A percentile compares a stretch with the other conserved stretches of the same genome.
Conservation (phyloP, 2,329 filamentous ascomycete genomes). For the Aureobasidium zeae region DNA sequence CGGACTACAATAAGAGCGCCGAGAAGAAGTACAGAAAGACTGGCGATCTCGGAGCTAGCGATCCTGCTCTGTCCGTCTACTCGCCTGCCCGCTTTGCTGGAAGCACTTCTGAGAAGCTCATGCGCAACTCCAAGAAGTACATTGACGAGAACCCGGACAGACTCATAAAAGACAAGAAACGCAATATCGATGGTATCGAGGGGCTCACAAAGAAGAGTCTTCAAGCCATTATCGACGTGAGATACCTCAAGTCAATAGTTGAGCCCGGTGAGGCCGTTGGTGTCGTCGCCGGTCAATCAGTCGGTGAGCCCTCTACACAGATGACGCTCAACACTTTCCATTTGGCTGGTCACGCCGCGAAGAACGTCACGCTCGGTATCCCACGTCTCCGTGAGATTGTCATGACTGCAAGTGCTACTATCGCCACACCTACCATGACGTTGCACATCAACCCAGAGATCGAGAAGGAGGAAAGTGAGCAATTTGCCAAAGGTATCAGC, state of each 20-base stretch:
- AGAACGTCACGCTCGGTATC: slow-evolving; percentile 98
- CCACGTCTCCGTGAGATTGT: slow-evolving; percentile 93
- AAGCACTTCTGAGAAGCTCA: slow-evolving; percentile 83
- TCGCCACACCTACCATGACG: slow-evolving; percentile 87
- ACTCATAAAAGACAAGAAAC: slow-evolving; percentile 52
- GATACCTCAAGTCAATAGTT: slow-evolving; percentile 84
- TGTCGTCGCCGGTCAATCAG: slow-evolving; percentile 90
- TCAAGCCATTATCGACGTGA: slow-evolving; percentile 76
- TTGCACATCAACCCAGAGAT: slow-evolving; percentile 67
- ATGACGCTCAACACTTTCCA: slow-evolving; percentile 99
- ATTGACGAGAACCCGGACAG: slow-evolving; percentile 63
- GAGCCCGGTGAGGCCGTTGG: slow-evolving; percentile 95
- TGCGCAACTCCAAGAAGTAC: slow-evolving; percentile 61
- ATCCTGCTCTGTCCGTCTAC: slow-evolving; percentile 65
- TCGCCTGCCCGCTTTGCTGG: slow-evolving; percentile 71
- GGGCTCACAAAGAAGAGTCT: slow-evolving; percentile 59
- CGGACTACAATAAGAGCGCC: slow-evolving; percentile 51
- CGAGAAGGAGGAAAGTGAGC: slow-evolving; percentile 56
- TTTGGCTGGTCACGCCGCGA: slow-evolving; percentile 93
- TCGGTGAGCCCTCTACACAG: slow-evolving; percentile 94
- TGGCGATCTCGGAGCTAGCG: slow-evolving; percentile 55
- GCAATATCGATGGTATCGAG: slow-evolving; percentile 34
- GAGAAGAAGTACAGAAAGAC: slow-evolving; percentile 76
- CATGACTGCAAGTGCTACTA: slow-evolving; percentile 87
- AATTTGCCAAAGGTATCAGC: slow-evolving; percentile 87